Evolutionary conservation across 2,329 filamentous ascomycete genomes (phyloP).

Genomic region (Mycosphaerella sp.): DNA sequence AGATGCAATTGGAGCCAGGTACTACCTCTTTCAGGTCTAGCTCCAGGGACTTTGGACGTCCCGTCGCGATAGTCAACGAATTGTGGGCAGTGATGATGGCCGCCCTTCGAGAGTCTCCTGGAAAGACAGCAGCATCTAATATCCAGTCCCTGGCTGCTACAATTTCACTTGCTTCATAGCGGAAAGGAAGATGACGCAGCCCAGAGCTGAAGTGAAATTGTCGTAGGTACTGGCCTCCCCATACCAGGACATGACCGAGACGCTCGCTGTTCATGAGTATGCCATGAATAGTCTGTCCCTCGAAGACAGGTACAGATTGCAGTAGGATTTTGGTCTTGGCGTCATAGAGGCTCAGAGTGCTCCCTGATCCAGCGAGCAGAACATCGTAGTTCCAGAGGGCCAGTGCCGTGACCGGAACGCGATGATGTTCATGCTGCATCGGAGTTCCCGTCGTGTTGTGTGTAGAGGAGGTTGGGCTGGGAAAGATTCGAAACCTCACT

Average conservation of each 20-base stretch:
- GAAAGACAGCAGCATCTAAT: constrained; percentile 50
- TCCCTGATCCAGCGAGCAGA: constrained; percentile 41
- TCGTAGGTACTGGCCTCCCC: constrained; percentile 52
- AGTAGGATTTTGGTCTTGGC: constrained; percentile 23
- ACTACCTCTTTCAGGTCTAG: constrained; percentile 33
- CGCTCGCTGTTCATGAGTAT: constrained; percentile 45
- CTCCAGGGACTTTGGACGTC: not conserved
- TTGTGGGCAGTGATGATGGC: constrained; percentile 82
- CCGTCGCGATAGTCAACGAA: constrained; percentile 50
- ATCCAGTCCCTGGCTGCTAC: constrained; percentile 67
- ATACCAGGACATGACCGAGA: constrained; percentile 48
- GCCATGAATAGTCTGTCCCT: constrained; percentile 66
- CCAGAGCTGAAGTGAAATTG: not conserved
- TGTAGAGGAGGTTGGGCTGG: too few relatives aligned
- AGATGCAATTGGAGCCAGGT: constrained; percentile 69
- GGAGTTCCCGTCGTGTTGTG: not conserved
- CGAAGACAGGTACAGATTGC: constrained; percentile 50
- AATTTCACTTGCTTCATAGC: constrained; percentile 34
- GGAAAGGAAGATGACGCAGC: constrained; percentile 1
- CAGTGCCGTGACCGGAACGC: constrained; percentile 42
- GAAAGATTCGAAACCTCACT: too few relatives aligned
- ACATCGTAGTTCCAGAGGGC: constrained; percentile 33
- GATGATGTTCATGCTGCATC: constrained; percentile 32
- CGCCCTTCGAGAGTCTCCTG: constrained; percentile 30
- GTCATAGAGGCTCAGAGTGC: constrained; percentile 37